Percentiles rank a stretch among this genome's conserved stretches.
Evolutionary conservation across 2,329 filamentous ascomycete species (phyloP).

Genomic region (Fusarium napiforme): DNA sequence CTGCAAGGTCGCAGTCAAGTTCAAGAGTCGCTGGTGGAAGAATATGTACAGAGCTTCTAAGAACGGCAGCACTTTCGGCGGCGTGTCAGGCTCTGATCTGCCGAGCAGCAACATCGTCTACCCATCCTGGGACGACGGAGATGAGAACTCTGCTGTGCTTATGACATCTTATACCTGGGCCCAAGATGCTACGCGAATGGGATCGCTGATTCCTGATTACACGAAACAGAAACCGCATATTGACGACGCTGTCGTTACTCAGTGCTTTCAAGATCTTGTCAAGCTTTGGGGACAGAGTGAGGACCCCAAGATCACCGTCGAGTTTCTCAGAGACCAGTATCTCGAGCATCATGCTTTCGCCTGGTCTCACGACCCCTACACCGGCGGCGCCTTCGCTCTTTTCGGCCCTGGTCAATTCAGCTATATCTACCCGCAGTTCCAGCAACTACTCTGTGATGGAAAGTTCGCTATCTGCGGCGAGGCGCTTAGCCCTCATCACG

Average conservation of each 20-base stretch:
- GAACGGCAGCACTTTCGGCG: background rate
- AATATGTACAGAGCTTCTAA: conserved; percentile 4
- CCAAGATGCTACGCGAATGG: conserved; percentile 32
- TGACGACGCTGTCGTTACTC: conserved; percentile 8
- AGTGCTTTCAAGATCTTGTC: conserved; percentile 24
- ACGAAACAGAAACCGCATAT: background rate
- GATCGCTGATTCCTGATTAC: conserved; percentile 22
- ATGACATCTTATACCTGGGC: conserved; percentile 34
- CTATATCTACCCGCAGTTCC: conserved; percentile 48
- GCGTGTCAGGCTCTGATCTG: conserved; percentile 5
- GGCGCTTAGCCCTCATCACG: conserved; percentile 51
- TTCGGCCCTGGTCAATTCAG: conserved; percentile 55
- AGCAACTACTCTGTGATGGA: conserved; percentile 39
- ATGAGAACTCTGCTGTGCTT: conserved; percentile 9
- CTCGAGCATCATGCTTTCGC: conserved; percentile 49
- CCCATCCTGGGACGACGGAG: conserved; percentile 19
- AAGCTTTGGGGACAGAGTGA: conserved; percentile 4
- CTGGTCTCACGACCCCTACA: conserved; percentile 51
- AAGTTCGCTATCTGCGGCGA: conserved; percentile 52
- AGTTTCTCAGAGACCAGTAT: conserved; percentile 18
- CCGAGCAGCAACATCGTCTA: conserved; percentile 21
- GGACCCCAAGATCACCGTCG: background rate
- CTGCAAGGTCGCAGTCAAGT: conserved; percentile 31
- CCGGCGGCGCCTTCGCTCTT: conserved; percentile 53
- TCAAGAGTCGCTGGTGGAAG: conserved; percentile 32